Conservation (phyloP, 73 alveolate species). For the Urostyla sp. region DNA sequence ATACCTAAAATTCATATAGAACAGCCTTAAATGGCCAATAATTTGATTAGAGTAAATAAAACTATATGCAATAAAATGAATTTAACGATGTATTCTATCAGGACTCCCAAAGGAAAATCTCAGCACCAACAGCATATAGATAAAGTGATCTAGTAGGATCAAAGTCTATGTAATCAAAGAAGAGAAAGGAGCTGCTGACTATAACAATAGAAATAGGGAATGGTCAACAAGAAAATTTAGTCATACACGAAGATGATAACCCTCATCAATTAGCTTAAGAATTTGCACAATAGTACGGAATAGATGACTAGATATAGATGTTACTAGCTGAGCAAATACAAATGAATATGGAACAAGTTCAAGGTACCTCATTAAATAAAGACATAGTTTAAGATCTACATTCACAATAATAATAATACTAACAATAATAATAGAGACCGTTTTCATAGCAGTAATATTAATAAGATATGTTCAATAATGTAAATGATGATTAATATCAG, state of each 20-base stretch:
- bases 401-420: no score
- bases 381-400: no score
- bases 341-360: conserved; percentile 33
- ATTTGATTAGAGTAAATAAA: no score
- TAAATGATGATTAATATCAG: no score
- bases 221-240: conserved; percentile 65
- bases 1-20: no score
- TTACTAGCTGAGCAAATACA: conserved; percentile 58
- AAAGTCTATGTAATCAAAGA: background rate
- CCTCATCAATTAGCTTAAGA: conserved; percentile 65
- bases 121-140: conserved; percentile 40
- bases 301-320: conserved; percentile 43
- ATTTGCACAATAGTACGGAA: conserved; percentile 58
- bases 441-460: no score
- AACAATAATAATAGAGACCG: no score
- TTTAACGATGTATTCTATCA: conserved; percentile 24
- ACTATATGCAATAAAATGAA: background rate
- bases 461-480: no score
- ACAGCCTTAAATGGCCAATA: no score
- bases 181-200: conserved; percentile 63
- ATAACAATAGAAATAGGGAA: conserved; percentile 82
- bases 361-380: no score
- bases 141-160: background rate
- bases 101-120: conserved; percentile 24
- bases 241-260: conserved; percentile 65